Evolutionary conservation across 2,329 filamentous ascomycete genomes (phyloP), one percentile per base, ranked within the genome.

Genomic region (Fusarium newnesense): DNA sequence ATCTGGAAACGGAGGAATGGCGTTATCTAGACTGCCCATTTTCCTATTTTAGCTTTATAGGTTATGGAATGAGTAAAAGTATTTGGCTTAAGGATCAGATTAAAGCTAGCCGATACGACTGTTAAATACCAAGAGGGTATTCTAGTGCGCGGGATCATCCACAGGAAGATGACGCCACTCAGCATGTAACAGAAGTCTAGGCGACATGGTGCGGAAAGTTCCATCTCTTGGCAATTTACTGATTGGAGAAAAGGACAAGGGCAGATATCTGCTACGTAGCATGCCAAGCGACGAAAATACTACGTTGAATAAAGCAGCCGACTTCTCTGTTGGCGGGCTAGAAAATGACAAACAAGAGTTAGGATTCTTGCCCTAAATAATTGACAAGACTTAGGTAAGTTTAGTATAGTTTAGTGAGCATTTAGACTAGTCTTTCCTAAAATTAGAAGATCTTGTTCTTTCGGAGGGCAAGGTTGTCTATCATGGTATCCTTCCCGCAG

Each of bases 151-250:
- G 34, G 50, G 2, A 40, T 40, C 1, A 37, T 28, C 19, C 50
- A n/a, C 9, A 32, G 36, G 7, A 5, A 5, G 2, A 1, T 39
- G 50, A 54, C 50, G 34, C 32, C 4, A 28, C 50, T 0, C 10
- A 28, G 34, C 24, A 54, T 5, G 0, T 12, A 10, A 2, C 15
- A 4, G 15, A 1, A n/a, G 19, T 21, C 19, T n/a, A 40, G 18
- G 50, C 19, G 13, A 34, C 21, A 13, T 16, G 19, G 7, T 2
- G n/a, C 16, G 50, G 50, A 12, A 40, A 28, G 9, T 16, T 18
- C 4, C 34, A 5, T n/a, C 24, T 9, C 19, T 40, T 19, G 24
- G 24, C 34, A 37, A 8, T 28, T 54, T 18, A 2, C 13, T 54
- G 19, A 40, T 28, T n/a, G 19, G 50, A 21, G 19, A 28, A 28